These are phyloP conservation scores for Calonectria fujianensis DNA, from an alignment of 2,329 filamentous ascomycete species.

Conservation along the genomic window DNA sequence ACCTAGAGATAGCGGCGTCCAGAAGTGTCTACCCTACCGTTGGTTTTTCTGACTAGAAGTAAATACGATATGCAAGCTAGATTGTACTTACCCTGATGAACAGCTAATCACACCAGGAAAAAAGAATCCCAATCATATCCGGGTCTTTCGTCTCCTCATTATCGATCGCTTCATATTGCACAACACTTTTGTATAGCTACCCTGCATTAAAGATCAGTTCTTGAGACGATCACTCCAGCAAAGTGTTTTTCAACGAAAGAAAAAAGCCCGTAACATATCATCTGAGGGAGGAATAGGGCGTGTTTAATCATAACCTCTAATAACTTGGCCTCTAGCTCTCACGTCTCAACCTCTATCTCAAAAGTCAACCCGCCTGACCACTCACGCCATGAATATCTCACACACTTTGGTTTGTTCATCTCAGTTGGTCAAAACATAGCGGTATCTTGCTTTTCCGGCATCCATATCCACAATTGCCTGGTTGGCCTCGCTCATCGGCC, in stretches of 20 bases:
- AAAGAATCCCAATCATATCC: too few species aligned
- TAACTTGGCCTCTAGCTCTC: not conserved
- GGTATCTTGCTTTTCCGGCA: slow-evolving; percentile 68
- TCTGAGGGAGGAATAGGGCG: too few species aligned
- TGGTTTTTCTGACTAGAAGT: too few species aligned
- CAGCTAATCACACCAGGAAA: too few species aligned
- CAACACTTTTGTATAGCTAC: not conserved
- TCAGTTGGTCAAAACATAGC: slow-evolving; percentile 65
- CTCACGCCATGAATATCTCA: too few species aligned
- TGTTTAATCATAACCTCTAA: not conserved
- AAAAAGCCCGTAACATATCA: not conserved
- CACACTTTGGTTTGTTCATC: not conserved
- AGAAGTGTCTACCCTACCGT: too few species aligned
- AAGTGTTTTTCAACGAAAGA: not conserved
- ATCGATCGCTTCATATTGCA: too few species aligned
- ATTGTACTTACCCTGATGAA: too few species aligned
- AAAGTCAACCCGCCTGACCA: not conserved
- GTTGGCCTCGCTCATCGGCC: slow-evolving; percentile 74
- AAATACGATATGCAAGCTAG: too few species aligned
- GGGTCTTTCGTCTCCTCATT: too few species aligned
- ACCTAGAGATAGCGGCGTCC: too few species aligned
- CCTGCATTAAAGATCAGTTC: not conserved
- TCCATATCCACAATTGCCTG: slow-evolving; percentile 73
- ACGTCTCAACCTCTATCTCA: not conserved
- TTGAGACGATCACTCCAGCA: not conserved